A percentile compares a stretch with the other conserved stretches of the same genome.
These are phyloP conservation scores for Akanthomyces uredinophilus DNA, from an alignment of 2,329 filamentous ascomycete species.

Conservation along the genomic window DNA sequence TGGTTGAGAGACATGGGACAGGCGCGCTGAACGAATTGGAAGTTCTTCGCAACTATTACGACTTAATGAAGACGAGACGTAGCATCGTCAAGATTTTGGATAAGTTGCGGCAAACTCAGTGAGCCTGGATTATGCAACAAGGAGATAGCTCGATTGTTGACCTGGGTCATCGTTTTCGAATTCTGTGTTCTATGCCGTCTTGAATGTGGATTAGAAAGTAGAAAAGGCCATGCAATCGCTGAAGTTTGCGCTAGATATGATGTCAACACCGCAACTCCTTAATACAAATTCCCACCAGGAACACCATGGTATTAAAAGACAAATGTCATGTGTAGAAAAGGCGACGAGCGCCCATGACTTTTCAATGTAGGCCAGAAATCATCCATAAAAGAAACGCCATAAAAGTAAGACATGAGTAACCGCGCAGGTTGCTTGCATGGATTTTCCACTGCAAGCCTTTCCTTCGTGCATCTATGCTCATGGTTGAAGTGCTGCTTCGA, in stretches of 20 bases:
- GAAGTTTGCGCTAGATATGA: slow-evolving; percentile 3
- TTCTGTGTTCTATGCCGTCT: background rate
- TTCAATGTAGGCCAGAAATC: slow-evolving; percentile 3
- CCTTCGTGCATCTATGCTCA: background rate
- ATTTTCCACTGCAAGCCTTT: background rate
- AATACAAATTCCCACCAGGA: background rate
- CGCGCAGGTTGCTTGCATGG: slow-evolving; percentile 5
- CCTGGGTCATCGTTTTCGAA: background rate
- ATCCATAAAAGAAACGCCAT: background rate
- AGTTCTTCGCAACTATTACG: slow-evolving; percentile 35
- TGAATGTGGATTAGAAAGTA: background rate
- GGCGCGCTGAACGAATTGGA: slow-evolving; percentile 27
- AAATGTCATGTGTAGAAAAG: background rate
- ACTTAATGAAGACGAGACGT: slow-evolving; percentile 22
- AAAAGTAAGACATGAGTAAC: background rate
- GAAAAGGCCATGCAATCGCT: background rate
- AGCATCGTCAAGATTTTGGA: slow-evolving; percentile 20
- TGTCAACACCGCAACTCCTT: slow-evolving; percentile 7
- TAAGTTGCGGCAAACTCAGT: background rate
- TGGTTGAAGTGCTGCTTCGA: background rate
- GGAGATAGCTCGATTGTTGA: background rate
- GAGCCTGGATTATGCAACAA: background rate
- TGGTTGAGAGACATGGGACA: slow-evolving; percentile 32
- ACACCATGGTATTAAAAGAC: background rate
- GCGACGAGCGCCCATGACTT: background rate